phyloP scores from a whole-genome alignment of 768 basidiomycete genomes.

The Hypholoma sublateritium region DNA sequence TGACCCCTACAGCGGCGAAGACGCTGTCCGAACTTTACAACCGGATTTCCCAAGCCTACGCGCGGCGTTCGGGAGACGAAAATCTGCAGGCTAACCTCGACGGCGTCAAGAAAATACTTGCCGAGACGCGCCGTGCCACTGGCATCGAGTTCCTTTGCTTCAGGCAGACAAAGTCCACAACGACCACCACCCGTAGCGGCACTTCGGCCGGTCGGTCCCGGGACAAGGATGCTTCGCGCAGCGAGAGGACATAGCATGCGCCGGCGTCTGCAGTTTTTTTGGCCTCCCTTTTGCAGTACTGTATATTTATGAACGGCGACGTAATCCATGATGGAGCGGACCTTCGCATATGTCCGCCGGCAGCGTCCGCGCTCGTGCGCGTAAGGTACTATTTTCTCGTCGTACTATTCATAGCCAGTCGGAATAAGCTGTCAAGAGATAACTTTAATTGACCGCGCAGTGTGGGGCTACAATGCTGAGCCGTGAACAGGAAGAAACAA shows the following conservation, averaged over 20 bases:
- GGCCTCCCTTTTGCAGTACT: background rate
- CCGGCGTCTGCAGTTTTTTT: background rate
- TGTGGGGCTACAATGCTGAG: background rate
- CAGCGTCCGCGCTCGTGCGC: background rate
- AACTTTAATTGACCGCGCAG: background rate
- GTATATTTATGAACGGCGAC: background rate
- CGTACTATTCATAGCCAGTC: background rate
- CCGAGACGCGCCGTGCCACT: slow-evolving; percentile 86
- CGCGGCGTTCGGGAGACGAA: slow-evolving; percentile 79
- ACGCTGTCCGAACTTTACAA: slow-evolving; percentile 91
- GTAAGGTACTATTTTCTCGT: background rate
- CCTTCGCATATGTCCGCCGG: background rate
- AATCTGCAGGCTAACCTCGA: slow-evolving; percentile 87
- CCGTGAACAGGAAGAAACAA: background rate
- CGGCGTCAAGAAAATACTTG: slow-evolving; percentile 86
- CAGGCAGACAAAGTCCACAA: slow-evolving; percentile 60
- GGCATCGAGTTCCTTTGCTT: slow-evolving; percentile 96
- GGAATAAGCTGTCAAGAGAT: background rate
- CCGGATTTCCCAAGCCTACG: slow-evolving; percentile 92
- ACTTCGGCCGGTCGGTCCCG: slow-evolving; percentile 21
- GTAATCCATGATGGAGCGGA: background rate
- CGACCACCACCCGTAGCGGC: slow-evolving; percentile 28
- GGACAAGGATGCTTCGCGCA: slow-evolving; percentile 25
- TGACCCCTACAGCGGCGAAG: slow-evolving; percentile 76
- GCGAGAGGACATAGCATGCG: slow-evolving; percentile 17